Percentiles rank a stretch among this genome's conserved stretches.
Evolutionary conservation across 2,329 filamentous ascomycete species (phyloP).

Genomic region (Thelonectria rubi): DNA sequence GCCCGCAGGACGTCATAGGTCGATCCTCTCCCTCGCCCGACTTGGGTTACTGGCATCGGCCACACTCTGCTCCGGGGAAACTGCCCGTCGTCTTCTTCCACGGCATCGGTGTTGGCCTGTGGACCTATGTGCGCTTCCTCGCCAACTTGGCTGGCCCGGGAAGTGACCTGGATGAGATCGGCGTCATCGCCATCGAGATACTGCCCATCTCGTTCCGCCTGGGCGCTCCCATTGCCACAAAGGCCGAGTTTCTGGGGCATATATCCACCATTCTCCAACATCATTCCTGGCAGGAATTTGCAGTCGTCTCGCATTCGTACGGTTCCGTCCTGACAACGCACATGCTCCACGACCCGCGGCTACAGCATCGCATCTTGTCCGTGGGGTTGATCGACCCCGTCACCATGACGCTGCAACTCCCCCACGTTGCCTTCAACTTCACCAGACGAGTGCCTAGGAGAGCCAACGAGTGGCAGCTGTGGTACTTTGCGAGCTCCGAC

Average conservation of each 20-base stretch:
- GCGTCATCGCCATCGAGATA: constrained; percentile 72
- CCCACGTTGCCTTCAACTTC: constrained; percentile 78
- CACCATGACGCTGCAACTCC: constrained; percentile 72
- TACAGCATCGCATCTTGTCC: constrained; percentile 61
- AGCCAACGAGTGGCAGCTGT: constrained; percentile 76
- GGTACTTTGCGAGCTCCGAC: constrained; percentile 75
- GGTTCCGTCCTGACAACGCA: constrained; percentile 71
- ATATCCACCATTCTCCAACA: constrained; percentile 65
- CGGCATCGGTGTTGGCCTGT: constrained; percentile 74
- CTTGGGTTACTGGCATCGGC: constrained; percentile 72
- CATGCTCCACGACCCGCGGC: constrained; percentile 59
- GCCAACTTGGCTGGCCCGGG: constrained; percentile 56
- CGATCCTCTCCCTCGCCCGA: constrained; percentile 58
- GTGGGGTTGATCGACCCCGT: constrained; percentile 68
- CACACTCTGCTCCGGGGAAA: constrained; percentile 59
- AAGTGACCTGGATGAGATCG: constrained; percentile 55
- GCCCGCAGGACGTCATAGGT: constrained; percentile 59
- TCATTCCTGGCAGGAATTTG: constrained; percentile 66
- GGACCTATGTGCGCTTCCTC: constrained; percentile 68
- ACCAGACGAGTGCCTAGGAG: constrained; percentile 59
- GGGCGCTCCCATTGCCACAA: constrained; percentile 60
- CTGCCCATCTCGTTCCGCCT: constrained; percentile 72
- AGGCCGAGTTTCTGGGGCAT: constrained; percentile 63
- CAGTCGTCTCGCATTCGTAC: constrained; percentile 71
- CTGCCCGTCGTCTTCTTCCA: constrained; percentile 74